Percentiles rank a stretch among this genome's conserved stretches.
Conservation (phyloP, 1,139 yeast genomes). For the Suhomyces panamericanus region DNA sequence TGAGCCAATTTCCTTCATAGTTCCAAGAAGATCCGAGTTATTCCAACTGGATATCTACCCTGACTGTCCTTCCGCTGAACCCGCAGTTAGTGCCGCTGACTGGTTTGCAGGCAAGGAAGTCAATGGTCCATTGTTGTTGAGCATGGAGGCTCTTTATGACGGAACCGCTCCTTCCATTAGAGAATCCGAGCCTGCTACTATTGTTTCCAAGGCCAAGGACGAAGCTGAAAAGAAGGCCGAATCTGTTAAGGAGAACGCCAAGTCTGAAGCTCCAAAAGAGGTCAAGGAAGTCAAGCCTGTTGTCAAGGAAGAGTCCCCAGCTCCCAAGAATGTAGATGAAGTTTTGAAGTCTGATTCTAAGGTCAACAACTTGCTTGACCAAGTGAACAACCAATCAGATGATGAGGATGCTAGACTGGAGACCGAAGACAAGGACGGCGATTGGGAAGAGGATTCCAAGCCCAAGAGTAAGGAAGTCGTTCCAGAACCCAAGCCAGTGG, state of each 20-base stretch:
- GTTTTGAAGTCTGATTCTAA: slow-evolving; percentile 41
- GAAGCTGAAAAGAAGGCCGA: slow-evolving; percentile 23
- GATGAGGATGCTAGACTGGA: slow-evolving; percentile 35
- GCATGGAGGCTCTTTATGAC: slow-evolving; percentile 75
- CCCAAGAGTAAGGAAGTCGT: slow-evolving; percentile 21
- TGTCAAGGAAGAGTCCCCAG: slow-evolving; percentile 15
- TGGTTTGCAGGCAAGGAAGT: slow-evolving; percentile 77
- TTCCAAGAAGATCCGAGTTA: slow-evolving; percentile 90
- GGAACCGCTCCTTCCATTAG: slow-evolving; percentile 56
- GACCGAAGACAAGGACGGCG: slow-evolving; percentile 34
- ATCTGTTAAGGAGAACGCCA: slow-evolving; percentile 19
- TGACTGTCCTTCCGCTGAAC: slow-evolving; percentile 76
- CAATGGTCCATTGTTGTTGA: slow-evolving; percentile 78
- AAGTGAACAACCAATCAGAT: slow-evolving; percentile 44
- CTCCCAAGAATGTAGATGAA: slow-evolving; percentile 36
- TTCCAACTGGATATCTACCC: slow-evolving; percentile 94
- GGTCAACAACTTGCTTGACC: slow-evolving; percentile 39
- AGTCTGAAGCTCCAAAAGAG: slow-evolving; percentile 8
- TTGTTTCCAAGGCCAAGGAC: slow-evolving; percentile 29
- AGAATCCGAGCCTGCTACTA: slow-evolving; percentile 36
- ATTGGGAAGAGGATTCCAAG: slow-evolving; percentile 44
- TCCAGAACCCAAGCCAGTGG: slow-evolving; percentile 11
- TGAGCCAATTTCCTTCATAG: slow-evolving; percentile 89
- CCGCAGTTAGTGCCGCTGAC: slow-evolving; percentile 78
- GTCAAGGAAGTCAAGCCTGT: slow-evolving; percentile 8